phyloP scores from a whole-genome alignment of 179 eudicot genomes.

The Drosera spatulata region DNA sequence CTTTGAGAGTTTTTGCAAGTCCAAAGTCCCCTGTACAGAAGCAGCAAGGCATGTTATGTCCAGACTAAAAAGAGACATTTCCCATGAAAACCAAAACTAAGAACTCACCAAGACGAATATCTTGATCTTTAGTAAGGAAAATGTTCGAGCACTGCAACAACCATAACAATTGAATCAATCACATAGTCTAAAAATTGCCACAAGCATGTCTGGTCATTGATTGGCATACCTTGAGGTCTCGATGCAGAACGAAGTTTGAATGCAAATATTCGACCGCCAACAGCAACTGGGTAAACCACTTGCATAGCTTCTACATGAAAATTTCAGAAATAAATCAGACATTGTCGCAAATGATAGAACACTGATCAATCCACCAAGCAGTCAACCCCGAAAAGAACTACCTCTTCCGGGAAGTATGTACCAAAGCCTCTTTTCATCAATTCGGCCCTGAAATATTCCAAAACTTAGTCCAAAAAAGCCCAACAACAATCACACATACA shows the following conservation, averaged over 20 bases:
- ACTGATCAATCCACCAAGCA: neutral
- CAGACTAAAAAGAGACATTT: too few species aligned
- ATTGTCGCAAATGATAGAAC: neutral
- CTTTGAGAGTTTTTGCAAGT: constrained; percentile 93
- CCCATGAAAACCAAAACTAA: neutral
- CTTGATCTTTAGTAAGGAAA: constrained; percentile 88
- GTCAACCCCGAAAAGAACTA: constrained; percentile 8
- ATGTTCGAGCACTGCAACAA: constrained; percentile 93
- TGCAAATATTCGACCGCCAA: constrained; percentile 96
- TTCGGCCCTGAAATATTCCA: constrained; percentile 54
- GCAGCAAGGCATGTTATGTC: neutral
- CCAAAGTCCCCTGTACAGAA: constrained; percentile 81
- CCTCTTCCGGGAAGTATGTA: constrained; percentile 88
- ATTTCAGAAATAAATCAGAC: neutral
- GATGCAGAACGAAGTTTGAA: constrained; percentile 83
- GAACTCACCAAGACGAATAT: constrained; percentile 83
- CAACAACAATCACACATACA: neutral
- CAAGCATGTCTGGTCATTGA: neutral
- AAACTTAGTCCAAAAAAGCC: neutral
- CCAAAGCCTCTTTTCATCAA: constrained; percentile 84
- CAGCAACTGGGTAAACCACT: constrained; percentile 81
- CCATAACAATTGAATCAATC: neutral
- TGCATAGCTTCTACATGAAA: constrained; percentile 56
- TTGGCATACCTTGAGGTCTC: constrained; percentile 76
- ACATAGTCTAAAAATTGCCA: neutral